A percentile compares a stretch with the other conserved stretches of the same genome.
phyloP scores from a whole-genome alignment of 306 rosid genomes.

The Sicyos baderoa region DNA sequence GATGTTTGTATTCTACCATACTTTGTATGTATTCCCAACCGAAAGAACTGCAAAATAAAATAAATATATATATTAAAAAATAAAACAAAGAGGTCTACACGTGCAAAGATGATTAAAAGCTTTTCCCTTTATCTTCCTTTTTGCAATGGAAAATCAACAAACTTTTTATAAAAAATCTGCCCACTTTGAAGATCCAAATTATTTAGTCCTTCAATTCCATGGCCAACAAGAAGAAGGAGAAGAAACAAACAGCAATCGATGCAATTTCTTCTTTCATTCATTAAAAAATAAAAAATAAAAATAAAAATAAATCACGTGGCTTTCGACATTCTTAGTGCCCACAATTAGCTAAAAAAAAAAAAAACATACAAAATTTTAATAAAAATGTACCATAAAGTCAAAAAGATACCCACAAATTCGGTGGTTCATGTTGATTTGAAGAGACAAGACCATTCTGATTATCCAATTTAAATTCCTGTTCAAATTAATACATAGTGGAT shows the following conservation, averaged over 20 bases:
- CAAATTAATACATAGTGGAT: conserved; percentile 8
- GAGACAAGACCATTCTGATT: conserved; percentile 20
- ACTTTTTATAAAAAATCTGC: too few species aligned
- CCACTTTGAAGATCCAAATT: too few species aligned
- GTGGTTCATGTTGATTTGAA: conserved; percentile 28
- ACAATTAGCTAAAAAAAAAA: conserved; percentile 7
- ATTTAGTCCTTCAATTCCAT: too few species aligned
- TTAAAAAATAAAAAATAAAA: too few species aligned
- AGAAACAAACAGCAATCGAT: neutral
- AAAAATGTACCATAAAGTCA: conserved; percentile 18
- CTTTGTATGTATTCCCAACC: too few species aligned
- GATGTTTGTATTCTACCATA: too few species aligned
- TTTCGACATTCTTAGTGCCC: conserved; percentile 29
- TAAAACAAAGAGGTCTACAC: too few species aligned
- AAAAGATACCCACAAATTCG: conserved; percentile 25
- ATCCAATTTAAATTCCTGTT: neutral
- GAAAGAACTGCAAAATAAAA: too few species aligned
- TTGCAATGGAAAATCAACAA: too few species aligned
- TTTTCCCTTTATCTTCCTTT: neutral
- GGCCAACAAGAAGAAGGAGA: too few species aligned
- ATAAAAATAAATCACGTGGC: conserved; percentile 16
- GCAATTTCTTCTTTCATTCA: neutral
- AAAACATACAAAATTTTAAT: neutral
- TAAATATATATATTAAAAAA: neutral
- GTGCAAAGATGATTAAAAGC: too few species aligned